Evolutionary conservation across 169 alveolate genomes (phyloP).

Genomic region (Cryptosporidium baileyi): DNA sequence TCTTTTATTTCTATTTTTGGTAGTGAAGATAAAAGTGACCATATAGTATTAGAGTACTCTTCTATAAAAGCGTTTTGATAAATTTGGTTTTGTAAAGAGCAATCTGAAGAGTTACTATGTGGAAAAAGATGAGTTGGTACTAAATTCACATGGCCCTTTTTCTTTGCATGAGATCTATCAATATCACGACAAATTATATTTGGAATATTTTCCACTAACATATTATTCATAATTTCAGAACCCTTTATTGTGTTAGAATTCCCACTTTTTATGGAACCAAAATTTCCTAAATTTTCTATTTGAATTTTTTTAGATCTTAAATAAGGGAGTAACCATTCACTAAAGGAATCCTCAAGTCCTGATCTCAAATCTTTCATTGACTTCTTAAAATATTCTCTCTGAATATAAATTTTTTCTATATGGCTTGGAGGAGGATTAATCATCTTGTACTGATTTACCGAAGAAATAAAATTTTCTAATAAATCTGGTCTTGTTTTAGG

Average conservation of each 20-base stretch:
- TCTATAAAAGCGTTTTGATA: slow-evolving; percentile 52
- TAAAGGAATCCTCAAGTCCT: slow-evolving; percentile 11
- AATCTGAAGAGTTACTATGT: slow-evolving; percentile 48
- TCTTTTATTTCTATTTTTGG: slow-evolving; percentile 44
- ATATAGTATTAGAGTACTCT: slow-evolving; percentile 17
- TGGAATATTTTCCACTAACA: slow-evolving; percentile 30
- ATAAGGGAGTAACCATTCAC: slow-evolving; percentile 60
- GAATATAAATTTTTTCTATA: not conserved
- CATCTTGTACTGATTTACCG: slow-evolving; percentile 4
- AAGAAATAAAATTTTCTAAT: slow-evolving; percentile 7
- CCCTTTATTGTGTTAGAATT: slow-evolving; percentile 5
- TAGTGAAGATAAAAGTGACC: slow-evolving; percentile 20
- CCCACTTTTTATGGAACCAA: not conserved
- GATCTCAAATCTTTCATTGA: slow-evolving; percentile 54
- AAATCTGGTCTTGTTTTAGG: slow-evolving; percentile 49
- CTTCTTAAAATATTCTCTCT: not conserved
- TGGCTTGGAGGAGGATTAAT: slow-evolving; percentile 42
- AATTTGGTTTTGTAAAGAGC: slow-evolving; percentile 40
- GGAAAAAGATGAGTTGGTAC: slow-evolving; percentile 56
- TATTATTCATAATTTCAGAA: slow-evolving; percentile 1
- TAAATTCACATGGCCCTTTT: slow-evolving; percentile 59
- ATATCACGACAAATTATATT: slow-evolving; percentile 47
- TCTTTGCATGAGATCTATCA: slow-evolving; percentile 45
- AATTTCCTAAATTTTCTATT: slow-evolving; percentile 5
- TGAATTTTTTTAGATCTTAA: slow-evolving; percentile 25